Evolutionary conservation across 768 basidiomycete genomes (phyloP), one percentile per base, ranked within the genome.

Genomic region (Podaxis pistillaris): DNA sequence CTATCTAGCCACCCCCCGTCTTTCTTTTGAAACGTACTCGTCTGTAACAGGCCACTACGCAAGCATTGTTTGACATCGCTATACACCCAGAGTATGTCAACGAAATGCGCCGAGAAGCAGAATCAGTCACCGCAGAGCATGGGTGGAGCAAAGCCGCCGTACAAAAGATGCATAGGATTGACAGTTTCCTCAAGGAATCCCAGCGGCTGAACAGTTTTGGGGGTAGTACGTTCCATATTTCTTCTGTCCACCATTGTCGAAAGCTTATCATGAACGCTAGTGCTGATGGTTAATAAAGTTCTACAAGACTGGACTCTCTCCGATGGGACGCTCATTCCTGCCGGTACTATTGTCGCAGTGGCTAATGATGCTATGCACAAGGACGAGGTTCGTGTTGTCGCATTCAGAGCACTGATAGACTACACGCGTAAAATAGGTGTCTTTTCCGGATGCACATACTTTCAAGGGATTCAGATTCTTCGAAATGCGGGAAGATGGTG

Each of bases 181-280:
- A 82, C 60, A 83, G 81, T 63, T 81, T 82, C 66, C 62, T 82
- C 19, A 76, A 76, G 58, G 81, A 82, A 60, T 76, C 75, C 3
- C 67, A 65, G 30, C 40, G 70, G 8, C 38, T 67, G 19, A 52
- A 62, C 33, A 62, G 52, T 33, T n/a, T 64, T 13, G 40, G 49
- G 12, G n/a, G 19, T 9, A 51, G 58, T 64, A n/a, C 52, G 15
- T 7, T 51, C 19, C 2, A 36, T 19, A 19, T 28, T 38, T 15
- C 13, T 13, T 19, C 8, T 22, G 22, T 11, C 8, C 8, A 30
- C n/a, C 5, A 12, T 4, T 37, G 7, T 44, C 19, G 33, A 9
- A 9, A 24, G 30, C 22, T 40, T 33, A 36, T n/a, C 5, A 40
- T 6, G 9, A 8, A 26, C 11, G 11, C 13, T 2, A 62, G 61